A percentile compares a stretch with the other conserved stretches of the same genome.
Evolutionary conservation across 306 rosid genomes (phyloP).

Genomic region (Lathyrus sativus): DNA sequence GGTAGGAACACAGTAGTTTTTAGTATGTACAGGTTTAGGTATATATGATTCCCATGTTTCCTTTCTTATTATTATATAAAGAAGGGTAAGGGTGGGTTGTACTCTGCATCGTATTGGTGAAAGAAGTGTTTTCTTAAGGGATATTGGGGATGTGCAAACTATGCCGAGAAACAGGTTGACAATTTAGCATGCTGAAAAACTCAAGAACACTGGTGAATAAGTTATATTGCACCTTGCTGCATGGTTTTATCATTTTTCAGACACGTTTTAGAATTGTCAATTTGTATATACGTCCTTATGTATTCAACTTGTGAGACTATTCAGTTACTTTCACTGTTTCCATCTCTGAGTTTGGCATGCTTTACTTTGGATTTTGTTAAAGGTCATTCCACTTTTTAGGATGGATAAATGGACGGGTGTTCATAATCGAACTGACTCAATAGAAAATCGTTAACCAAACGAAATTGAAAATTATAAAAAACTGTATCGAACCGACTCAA

Average conservation of each 20-base stretch:
- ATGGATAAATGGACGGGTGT: too few relatives aligned
- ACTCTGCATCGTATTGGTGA: conserved; percentile 39
- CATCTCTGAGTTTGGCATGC: not conserved
- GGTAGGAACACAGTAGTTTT: conserved; percentile 43
- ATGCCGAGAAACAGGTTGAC: conserved; percentile 38
- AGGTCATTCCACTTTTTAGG: not conserved
- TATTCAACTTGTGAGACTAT: not conserved
- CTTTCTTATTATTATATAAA: conserved; percentile 46
- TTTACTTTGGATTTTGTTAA: not conserved
- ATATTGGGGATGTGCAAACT: conserved; percentile 19
- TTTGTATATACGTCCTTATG: conserved; percentile 11
- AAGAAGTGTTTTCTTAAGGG: conserved; percentile 39
- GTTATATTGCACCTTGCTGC: conserved; percentile 42
- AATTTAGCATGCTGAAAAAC: conserved; percentile 43
- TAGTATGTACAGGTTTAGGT: conserved; percentile 63
- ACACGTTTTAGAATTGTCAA: not conserved
- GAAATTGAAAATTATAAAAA: too few relatives aligned
- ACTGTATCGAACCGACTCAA: too few relatives aligned
- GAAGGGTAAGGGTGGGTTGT: conserved; percentile 40
- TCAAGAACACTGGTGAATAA: conserved; percentile 40
- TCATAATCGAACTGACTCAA: too few relatives aligned
- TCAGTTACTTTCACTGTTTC: not conserved
- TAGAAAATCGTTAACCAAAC: too few relatives aligned
- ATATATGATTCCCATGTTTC: conserved; percentile 56
- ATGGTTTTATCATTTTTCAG: not conserved